A percentile compares a stretch with the other conserved stretches of the same genome.
Conservation (phyloP, 495 filamentous ascomycete genomes). For the Aspergillus bertholletiae region DNA sequence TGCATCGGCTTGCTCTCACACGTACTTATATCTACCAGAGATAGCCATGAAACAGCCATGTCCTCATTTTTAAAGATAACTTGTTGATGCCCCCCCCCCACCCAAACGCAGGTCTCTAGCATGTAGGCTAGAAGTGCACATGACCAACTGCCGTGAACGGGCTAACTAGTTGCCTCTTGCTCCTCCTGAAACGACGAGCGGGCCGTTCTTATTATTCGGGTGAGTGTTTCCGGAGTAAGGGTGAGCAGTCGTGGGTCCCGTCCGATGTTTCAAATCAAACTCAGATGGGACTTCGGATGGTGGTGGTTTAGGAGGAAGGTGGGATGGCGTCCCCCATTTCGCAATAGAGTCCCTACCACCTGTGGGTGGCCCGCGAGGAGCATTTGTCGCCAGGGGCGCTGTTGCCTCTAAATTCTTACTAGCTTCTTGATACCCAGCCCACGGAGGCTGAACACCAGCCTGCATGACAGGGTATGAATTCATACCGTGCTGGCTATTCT, state of each 20-base stretch:
- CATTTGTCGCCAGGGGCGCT: conserved; percentile 7
- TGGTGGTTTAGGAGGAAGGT: conserved; percentile 53
- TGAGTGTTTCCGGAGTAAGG: conserved; percentile 23
- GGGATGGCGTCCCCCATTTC: conserved; percentile 54
- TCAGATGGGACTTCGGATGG: conserved; percentile 49
- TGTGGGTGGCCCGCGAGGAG: conserved; percentile 18
- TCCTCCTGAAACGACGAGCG: conserved; percentile 43
- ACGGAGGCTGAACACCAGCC: conserved; percentile 23
- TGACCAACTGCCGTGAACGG: neutral
- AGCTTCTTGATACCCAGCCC: conserved; percentile 35
- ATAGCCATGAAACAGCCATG: neutral
- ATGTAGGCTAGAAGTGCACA: neutral
- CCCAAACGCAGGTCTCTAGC: neutral
- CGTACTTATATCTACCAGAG: conserved; percentile 5
- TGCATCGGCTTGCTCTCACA: neutral
- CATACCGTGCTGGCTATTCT: conserved; percentile 28
- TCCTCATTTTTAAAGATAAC: neutral
- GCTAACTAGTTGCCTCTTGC: conserved; percentile 22
- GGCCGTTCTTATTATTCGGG: conserved; percentile 29
- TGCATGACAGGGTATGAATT: conserved; percentile 28
- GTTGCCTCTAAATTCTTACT: conserved; percentile 21
- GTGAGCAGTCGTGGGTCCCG: conserved; percentile 16
- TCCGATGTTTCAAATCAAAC: conserved; percentile 37
- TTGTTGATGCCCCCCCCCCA: neutral
- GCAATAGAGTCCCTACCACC: conserved; percentile 40